phyloP scores from a whole-genome alignment of 2,329 filamentous ascomycete genomes.

The Colletotrichum sp. region DNA sequence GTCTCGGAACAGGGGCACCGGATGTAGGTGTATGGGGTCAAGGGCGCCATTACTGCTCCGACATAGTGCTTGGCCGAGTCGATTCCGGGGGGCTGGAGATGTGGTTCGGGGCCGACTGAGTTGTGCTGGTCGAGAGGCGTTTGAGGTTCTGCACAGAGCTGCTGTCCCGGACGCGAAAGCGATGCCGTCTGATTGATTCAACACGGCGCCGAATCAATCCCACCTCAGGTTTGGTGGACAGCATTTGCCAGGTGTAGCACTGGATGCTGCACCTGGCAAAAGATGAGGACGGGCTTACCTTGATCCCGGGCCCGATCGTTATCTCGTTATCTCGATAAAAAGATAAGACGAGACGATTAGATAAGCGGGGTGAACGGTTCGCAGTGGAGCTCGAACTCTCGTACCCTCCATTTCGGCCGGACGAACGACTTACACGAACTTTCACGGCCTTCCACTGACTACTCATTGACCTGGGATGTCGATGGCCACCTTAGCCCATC shows the following conservation, averaged over 20 bases:
- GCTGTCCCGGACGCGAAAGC: constrained; percentile 2
- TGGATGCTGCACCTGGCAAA: neutral
- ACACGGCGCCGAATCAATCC: neutral
- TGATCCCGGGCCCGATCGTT: neutral
- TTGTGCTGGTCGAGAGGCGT: neutral
- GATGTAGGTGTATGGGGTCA: constrained; percentile 69
- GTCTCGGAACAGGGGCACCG: constrained; percentile 68
- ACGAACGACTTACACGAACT: neutral
- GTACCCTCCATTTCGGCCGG: neutral
- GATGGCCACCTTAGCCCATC: neutral
- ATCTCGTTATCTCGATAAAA: neutral
- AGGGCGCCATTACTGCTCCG: constrained; percentile 47
- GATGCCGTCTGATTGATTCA: neutral
- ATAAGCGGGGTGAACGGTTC: neutral
- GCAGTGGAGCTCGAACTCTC: neutral
- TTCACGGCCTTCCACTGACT: neutral
- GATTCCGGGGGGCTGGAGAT: neutral
- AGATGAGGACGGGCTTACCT: neutral
- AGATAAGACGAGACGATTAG: neutral
- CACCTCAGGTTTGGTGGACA: neutral
- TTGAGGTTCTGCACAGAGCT: constrained; percentile 11
- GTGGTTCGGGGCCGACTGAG: neutral
- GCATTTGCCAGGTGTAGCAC: neutral
- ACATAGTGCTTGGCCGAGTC: neutral
- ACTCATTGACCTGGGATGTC: neutral